phyloP scores from a whole-genome alignment of 352 stramenopile species.

The Phytophthora ohioensis region DNA sequence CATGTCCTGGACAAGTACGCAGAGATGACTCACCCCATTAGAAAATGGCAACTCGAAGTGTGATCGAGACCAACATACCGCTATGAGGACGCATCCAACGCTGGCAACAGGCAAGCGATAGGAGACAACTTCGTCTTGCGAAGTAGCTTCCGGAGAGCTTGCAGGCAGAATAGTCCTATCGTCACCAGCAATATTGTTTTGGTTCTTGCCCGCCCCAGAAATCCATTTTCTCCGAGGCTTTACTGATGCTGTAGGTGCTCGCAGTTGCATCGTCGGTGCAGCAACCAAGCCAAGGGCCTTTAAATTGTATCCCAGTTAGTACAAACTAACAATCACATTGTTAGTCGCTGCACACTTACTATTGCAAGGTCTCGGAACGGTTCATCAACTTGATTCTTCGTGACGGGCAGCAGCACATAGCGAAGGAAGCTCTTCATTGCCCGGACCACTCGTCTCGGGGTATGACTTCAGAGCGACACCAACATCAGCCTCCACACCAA shows the following conservation, averaged over 20 bases:
- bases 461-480: neutral
- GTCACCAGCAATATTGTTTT: neutral
- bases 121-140: conserved; percentile 12
- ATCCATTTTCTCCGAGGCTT: conserved; percentile 24
- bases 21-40: neutral
- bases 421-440: conserved; percentile 28
- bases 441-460: conserved; percentile 11
- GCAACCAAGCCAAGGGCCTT: conserved; percentile 20
- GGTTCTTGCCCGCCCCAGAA: neutral
- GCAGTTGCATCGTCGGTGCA: conserved; percentile 13
- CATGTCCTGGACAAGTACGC: conserved; percentile 26
- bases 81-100: conserved; percentile 33
- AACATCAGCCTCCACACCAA: conserved; percentile 2
- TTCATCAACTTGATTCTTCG: neutral
- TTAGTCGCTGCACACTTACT: conserved; percentile 11
- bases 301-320: neutral
- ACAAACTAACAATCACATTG: neutral
- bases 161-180: neutral
- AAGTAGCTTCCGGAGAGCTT: neutral
- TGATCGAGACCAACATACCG: conserved; percentile 13
- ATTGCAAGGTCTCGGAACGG: conserved; percentile 10
- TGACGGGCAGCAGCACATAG: conserved; percentile 11
- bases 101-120: conserved; percentile 29
- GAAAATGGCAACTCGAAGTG: neutral
- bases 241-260: neutral